Percentiles rank a stretch among this genome's conserved stretches.
Evolutionary conservation across 768 basidiomycete genomes (phyloP).

Genomic region (Lentinus brumalis): DNA sequence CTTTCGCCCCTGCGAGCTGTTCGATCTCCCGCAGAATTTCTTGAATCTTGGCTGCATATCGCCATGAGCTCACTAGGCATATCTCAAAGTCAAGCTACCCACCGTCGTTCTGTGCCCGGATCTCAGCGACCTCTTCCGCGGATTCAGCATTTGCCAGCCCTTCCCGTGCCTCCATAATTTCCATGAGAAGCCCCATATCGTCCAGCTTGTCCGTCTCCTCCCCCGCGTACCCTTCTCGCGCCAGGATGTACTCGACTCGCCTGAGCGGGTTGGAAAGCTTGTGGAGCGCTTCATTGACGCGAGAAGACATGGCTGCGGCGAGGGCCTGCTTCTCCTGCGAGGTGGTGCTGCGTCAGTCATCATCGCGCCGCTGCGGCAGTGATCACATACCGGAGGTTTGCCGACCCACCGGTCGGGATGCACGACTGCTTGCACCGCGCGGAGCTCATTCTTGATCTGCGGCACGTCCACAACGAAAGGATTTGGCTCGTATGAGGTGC

Average conservation of each 20-base stretch:
- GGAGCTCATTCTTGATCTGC: conserved; percentile 64
- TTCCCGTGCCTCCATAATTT: conserved; percentile 81
- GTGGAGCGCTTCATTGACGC: conserved; percentile 82
- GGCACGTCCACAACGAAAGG: conserved; percentile 69
- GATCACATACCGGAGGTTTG: conserved; percentile 38
- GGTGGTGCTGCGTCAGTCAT: conserved; percentile 1
- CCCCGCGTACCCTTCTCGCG: conserved; percentile 55
- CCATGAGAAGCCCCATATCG: conserved; percentile 69
- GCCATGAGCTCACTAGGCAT: neutral
- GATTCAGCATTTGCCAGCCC: conserved; percentile 66
- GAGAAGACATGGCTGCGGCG: conserved; percentile 69
- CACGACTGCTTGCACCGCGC: conserved; percentile 70
- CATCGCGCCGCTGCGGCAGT: neutral
- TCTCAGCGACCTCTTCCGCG: conserved; percentile 46
- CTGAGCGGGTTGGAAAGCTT: conserved; percentile 70
- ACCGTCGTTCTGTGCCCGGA: conserved; percentile 62
- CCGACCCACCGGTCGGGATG: conserved; percentile 87
- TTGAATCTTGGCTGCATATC: conserved; percentile 51
- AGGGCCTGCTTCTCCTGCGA: conserved; percentile 56
- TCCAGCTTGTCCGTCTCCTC: conserved; percentile 73
- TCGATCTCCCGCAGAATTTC: conserved; percentile 49
- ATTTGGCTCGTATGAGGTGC: conserved; percentile 60
- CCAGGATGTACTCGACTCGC: conserved; percentile 81
- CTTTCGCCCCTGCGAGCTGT: conserved; percentile 46
- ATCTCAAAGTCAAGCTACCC: conserved; percentile 21